Conservation (phyloP, 768 basidiomycete genomes). For the Leccinum broughii region DNA sequence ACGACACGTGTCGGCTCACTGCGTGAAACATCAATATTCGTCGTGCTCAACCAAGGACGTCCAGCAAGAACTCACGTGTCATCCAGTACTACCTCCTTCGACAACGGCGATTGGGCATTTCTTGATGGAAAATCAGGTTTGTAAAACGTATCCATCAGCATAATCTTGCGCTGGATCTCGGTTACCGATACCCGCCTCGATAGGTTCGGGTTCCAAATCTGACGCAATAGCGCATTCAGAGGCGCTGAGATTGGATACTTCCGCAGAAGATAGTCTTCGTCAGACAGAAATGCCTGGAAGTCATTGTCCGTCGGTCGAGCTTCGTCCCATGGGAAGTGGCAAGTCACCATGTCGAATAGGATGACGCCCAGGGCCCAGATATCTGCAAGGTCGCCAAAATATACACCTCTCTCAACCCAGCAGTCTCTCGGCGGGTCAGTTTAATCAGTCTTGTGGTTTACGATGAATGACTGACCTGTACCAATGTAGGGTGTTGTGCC, state of each 20-base stretch:
- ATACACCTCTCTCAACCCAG: constrained; percentile 40
- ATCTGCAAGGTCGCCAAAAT: constrained; percentile 39
- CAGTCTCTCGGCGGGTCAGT: constrained; percentile 47
- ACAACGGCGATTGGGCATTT: too few species aligned
- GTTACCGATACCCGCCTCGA: constrained; percentile 2
- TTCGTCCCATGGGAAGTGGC: constrained; percentile 29
- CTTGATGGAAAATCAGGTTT: background rate
- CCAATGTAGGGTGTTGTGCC: too few species aligned
- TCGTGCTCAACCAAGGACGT: too few species aligned
- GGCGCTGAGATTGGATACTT: constrained; percentile 8
- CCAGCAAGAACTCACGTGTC: too few species aligned
- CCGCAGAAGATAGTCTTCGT: constrained; percentile 1
- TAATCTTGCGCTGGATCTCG: constrained; percentile 13
- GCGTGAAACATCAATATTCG: too few species aligned
- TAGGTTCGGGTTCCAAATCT: constrained; percentile 19
- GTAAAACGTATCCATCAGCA: constrained; percentile 21
- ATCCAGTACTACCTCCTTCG: too few species aligned
- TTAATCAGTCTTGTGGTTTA: too few species aligned
- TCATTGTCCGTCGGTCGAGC: constrained; percentile 1
- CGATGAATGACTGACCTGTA: too few species aligned
- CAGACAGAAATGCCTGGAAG: constrained; percentile 6
- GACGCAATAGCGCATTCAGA: background rate
- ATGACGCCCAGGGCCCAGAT: constrained; percentile 80
- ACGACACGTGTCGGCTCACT: too few species aligned
- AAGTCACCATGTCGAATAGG: constrained; percentile 79